Evolutionary conservation across 2,329 filamentous ascomycete species (phyloP), one percentile per base, ranked within the genome.

Genomic region (Chrysoporthe austroafricana): DNA sequence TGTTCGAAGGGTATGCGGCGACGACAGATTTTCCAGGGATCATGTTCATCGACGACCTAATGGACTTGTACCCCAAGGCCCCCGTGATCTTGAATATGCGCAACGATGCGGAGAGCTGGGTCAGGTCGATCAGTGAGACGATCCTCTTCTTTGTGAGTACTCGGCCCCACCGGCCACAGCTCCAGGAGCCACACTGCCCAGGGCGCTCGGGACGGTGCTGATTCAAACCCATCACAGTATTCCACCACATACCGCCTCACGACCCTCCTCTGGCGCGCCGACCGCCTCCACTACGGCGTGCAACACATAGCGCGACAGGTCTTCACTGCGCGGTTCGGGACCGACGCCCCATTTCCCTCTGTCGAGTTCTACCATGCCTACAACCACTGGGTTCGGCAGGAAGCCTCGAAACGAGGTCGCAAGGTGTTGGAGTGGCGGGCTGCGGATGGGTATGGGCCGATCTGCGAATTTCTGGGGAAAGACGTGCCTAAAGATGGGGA

Each of bases 381-480:
- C 69, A 62, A 74, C 71, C 69, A 68, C 9, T 72, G 71, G 18
- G 74, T 79, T 0, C 70, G 73, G 16, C 66, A 68, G 2, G 75
- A 78, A 39, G 77, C 77, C 2, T 73, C 68, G 68, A 75, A 74
- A 66, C 70, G 76, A 2, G 74, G 74, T 3, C 74, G 75, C 60
- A 65, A 5, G 36, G 59, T 80, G 32, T 71, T 83, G 32, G 79
- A 82, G 66, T 82, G 75, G 68, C 72, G 70, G n/a, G 73, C 81
- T 14, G 73, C 74, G 39, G 76, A 80, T 8, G 80, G 81, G 3
- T 83, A 79, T 79, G 73, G 60, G n/a, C 80, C 81, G 8, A 74
- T 83, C 11, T 83, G 81, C 62, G 66, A 75, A 26, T 78, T 80
- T 52, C 74, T 83, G 1, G 76, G 72, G 8, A 77, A 78, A 65